A percentile compares a stretch with the other conserved stretches of the same genome.
phyloP scores from a whole-genome alignment of 2,329 filamentous ascomycete species.

The Tolypocladium ophioglossoides region DNA sequence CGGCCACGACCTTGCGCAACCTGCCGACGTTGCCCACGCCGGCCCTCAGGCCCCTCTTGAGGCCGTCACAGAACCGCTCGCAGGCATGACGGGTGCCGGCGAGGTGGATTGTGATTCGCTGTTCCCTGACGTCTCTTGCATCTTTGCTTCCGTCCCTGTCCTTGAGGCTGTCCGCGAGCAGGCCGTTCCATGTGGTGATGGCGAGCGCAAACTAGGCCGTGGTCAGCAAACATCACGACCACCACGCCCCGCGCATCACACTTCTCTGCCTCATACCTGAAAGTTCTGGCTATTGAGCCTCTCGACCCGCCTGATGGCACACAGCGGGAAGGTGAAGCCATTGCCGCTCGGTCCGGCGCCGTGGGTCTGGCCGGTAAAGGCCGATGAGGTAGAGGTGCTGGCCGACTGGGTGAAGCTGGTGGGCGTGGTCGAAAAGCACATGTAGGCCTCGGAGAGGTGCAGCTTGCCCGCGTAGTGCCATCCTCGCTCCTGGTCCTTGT shows the following conservation, averaged over 20 bases:
- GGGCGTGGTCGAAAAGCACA: conserved; percentile 92
- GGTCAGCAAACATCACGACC: not conserved
- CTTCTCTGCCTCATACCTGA: conserved; percentile 32
- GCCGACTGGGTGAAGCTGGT: conserved; percentile 77
- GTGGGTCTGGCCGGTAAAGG: conserved; percentile 87
- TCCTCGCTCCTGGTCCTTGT: conserved; percentile 60
- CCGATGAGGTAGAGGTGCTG: conserved; percentile 67
- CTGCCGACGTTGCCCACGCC: conserved; percentile 82
- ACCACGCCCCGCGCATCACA: not conserved
- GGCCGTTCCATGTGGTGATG: conserved; percentile 87
- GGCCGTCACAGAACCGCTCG: conserved; percentile 89
- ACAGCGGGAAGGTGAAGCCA: conserved; percentile 90
- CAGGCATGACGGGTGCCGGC: conserved; percentile 81
- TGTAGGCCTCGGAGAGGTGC: conserved; percentile 85
- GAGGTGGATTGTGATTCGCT: conserved; percentile 85
- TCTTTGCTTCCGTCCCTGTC: conserved; percentile 33
- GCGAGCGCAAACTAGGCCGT: conserved; percentile 68
- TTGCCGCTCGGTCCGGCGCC: conserved; percentile 88
- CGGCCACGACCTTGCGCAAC: conserved; percentile 65
- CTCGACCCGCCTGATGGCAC: conserved; percentile 84
- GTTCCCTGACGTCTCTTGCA: conserved; percentile 44
- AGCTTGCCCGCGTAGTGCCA: conserved; percentile 89
- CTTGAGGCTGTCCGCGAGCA: conserved; percentile 46
- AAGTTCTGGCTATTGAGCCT: conserved; percentile 87
- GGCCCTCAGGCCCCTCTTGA: conserved; percentile 81